Evolutionary conservation across 257 asterid genomes (phyloP).

Genomic region (Gentiana straminea): DNA sequence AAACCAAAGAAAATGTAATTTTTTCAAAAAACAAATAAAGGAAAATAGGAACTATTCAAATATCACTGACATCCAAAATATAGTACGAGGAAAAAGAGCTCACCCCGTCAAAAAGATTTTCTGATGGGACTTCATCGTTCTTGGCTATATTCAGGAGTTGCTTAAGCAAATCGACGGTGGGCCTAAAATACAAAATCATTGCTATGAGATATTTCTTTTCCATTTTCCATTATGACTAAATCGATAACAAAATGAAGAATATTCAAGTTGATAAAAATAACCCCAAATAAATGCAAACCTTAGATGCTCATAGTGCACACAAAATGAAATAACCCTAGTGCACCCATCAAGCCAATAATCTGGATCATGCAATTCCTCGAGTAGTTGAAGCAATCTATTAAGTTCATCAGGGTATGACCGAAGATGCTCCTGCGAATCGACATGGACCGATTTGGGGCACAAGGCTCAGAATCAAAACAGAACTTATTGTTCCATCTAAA

Average conservation of each 20-base stretch:
- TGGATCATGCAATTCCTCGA: slow-evolving; percentile 44
- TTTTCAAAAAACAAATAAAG: too few species aligned
- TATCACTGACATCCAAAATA: too few species aligned
- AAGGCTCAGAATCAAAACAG: slow-evolving; percentile 4
- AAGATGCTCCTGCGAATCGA: slow-evolving; percentile 46
- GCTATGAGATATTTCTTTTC: slow-evolving; percentile 1
- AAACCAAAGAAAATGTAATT: too few species aligned
- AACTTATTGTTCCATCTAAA: not conserved
- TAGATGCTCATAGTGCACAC: slow-evolving; percentile 53
- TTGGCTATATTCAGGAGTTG: slow-evolving; percentile 42
- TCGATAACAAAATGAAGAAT: not conserved
- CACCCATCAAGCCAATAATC: slow-evolving; percentile 61
- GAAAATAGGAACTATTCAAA: too few species aligned
- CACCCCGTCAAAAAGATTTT: slow-evolving; percentile 70
- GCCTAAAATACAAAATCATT: slow-evolving; percentile 23
- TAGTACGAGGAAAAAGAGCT: not conserved
- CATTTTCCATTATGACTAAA: too few species aligned
- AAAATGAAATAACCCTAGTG: slow-evolving; percentile 47
- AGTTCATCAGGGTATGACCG: slow-evolving; percentile 46
- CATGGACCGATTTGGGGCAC: not conserved
- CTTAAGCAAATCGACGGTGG: slow-evolving; percentile 56
- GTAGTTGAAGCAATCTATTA: slow-evolving; percentile 52
- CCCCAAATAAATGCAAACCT: slow-evolving; percentile 28
- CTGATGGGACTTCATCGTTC: slow-evolving; percentile 34
- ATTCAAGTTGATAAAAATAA: not conserved